phyloP scores from a whole-genome alignment of 306 rosid species.

The Sindora glabra region DNA sequence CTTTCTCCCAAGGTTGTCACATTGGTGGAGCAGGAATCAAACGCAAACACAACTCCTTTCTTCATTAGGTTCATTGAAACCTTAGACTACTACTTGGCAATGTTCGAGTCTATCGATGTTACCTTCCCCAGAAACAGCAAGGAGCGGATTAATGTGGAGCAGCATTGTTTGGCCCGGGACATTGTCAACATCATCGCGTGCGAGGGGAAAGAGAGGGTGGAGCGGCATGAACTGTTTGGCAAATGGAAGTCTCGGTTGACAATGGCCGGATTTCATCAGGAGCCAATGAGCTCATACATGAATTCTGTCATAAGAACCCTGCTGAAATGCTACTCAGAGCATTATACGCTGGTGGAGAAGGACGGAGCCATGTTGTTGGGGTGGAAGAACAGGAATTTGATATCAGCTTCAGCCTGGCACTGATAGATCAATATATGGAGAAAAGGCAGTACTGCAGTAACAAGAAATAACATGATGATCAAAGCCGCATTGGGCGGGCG shows the following conservation, averaged over 20 bases:
- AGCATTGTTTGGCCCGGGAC: slow-evolving; percentile 83
- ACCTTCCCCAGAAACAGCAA: slow-evolving; percentile 58
- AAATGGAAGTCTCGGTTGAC: slow-evolving; percentile 91
- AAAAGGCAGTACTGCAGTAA: too few relatives aligned
- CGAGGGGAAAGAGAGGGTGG: slow-evolving; percentile 80
- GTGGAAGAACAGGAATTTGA: slow-evolving; percentile 79
- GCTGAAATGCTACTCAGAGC: slow-evolving; percentile 67
- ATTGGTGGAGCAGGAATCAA: slow-evolving; percentile 91
- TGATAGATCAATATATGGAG: slow-evolving; percentile 16
- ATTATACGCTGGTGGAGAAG: slow-evolving; percentile 66
- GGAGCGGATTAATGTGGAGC: slow-evolving; percentile 80
- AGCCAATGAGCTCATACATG: slow-evolving; percentile 77
- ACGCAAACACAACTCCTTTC: slow-evolving; percentile 92
- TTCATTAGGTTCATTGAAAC: slow-evolving; percentile 68
- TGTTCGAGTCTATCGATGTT: slow-evolving; percentile 88
- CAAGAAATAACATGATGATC: too few relatives aligned
- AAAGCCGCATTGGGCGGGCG: not conserved
- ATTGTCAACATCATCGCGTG: slow-evolving; percentile 83
- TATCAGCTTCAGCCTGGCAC: slow-evolving; percentile 91
- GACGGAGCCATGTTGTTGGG: slow-evolving; percentile 93
- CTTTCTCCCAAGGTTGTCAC: slow-evolving; percentile 73
- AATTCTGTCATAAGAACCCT: slow-evolving; percentile 63
- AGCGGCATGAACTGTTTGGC: slow-evolving; percentile 87
- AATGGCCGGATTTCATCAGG: slow-evolving; percentile 84
- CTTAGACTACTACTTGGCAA: slow-evolving; percentile 72